Evolutionary conservation across 768 basidiomycete genomes (phyloP), one percentile per base, ranked within the genome.

Genomic region (Lactarius indigo): DNA sequence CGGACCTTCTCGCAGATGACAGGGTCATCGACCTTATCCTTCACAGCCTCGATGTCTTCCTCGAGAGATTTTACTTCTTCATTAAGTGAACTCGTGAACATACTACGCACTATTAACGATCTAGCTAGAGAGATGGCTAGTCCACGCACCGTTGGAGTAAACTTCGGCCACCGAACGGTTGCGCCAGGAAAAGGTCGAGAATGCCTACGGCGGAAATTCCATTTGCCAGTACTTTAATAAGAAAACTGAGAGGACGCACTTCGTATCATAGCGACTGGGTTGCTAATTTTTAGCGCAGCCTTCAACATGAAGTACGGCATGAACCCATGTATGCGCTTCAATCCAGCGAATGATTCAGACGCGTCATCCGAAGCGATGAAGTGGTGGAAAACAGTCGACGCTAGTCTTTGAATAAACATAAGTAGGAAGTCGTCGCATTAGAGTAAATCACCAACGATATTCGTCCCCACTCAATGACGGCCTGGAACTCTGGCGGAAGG

Each of bases 291-390:
- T 67, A 99, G 78, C 15, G 94, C 90, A 9, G 93, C 85, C 76
- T 94, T 98, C 69, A 99, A 85, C 81, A 98, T 87, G 73, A 98
- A 93, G 76, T 99, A 99, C 6, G 97, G 97, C 93, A 98, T 97
- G 60, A 96, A 78, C 1, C 95, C 94, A 74, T 99, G 97, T 52
- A 97, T 85, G 57, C 96, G 85, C 79, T 98, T 98, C 66, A 99
- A 78, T 65, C 87, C 84, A 17, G 92, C 82, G 72, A 98, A 90
- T 5, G 89, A 90, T 71, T 96, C 92, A 6, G 94, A 95, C 6
- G 94, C 90, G 66, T 88, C 88, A 75, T 99, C 97, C 26, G 94
- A 86, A 0, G 97, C 97, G 35, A 97, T 86, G 72, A 94, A 96
- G 42, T 91, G 89, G 70, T 98, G 96, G 75, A 98, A 99, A 47